These are phyloP conservation scores for Primulina tabacum DNA, from an alignment of 257 asterid genomes.

Conservation along the genomic window DNA sequence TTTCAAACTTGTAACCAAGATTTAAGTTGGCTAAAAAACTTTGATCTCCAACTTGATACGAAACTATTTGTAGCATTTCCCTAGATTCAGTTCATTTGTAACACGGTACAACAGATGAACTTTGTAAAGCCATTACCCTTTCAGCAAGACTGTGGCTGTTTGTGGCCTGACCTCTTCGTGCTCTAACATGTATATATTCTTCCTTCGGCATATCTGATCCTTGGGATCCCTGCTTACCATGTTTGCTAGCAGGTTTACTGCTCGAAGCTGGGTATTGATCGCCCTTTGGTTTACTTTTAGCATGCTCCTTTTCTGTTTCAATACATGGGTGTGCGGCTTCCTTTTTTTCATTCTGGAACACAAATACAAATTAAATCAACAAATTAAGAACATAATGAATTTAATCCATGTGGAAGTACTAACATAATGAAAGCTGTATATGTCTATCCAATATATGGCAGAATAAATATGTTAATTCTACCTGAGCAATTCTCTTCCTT, in stretches of 20 bases:
- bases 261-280: constrained; percentile 41
- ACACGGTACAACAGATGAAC: background rate
- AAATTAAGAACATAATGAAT: background rate
- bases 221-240: constrained; percentile 64
- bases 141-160: constrained; percentile 99
- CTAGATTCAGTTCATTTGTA: background rate
- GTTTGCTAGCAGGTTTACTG: constrained; percentile 55
- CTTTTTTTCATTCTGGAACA: constrained; percentile 44
- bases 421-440: background rate
- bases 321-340: constrained; percentile 36
- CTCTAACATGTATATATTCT: constrained; percentile 80
- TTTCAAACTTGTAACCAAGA: background rate
- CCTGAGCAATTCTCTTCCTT: constrained; percentile 79
- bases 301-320: constrained; percentile 38
- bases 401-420: background rate
- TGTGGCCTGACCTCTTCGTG: constrained; percentile 94
- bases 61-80: background rate
- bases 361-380: constrained; percentile 21
- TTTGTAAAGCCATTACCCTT: constrained; percentile 47
- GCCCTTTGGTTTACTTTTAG: constrained; percentile 44
- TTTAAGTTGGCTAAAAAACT: background rate
- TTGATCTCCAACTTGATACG: background rate
- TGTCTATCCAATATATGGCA: background rate
- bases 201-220: constrained; percentile 77
- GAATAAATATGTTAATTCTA: constrained; percentile 21